These are phyloP conservation scores for Psilocybe mexicana DNA, from an alignment of 1,284 basidiomycete species.

Conservation along the genomic window DNA sequence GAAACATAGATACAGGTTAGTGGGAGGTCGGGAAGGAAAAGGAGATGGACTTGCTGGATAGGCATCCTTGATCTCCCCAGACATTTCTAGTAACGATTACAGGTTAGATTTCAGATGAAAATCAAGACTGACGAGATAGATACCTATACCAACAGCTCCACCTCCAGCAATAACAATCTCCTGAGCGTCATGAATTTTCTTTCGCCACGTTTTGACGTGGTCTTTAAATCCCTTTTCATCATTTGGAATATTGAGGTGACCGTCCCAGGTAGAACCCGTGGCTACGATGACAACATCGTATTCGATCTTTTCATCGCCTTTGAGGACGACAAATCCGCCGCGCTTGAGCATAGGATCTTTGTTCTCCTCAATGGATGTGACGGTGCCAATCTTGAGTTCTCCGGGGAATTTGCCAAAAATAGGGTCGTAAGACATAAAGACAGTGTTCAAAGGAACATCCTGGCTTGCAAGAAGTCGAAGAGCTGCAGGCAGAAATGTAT, in stretches of 20 bases:
- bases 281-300: slow-evolving; percentile 60
- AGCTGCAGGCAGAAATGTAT: slow-evolving; percentile 35
- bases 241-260: slow-evolving; percentile 48
- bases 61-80: slow-evolving; percentile 57
- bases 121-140: neutral
- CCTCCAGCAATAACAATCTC: slow-evolving; percentile 59
- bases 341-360: slow-evolving; percentile 32
- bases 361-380: slow-evolving; percentile 42
- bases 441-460: slow-evolving; percentile 35
- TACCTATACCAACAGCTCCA: slow-evolving; percentile 64
- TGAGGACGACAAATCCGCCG: slow-evolving; percentile 48
- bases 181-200: slow-evolving; percentile 45
- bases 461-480: slow-evolving; percentile 38
- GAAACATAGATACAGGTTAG: slow-evolving; percentile 4
- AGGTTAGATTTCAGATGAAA: neutral
- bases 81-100: slow-evolving; percentile 43
- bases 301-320: slow-evolving; percentile 45
- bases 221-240: slow-evolving; percentile 37
- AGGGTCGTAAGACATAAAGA: slow-evolving; percentile 46
- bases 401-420: slow-evolving; percentile 46
- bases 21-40: neutral
- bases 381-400: slow-evolving; percentile 46
- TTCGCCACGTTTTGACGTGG: slow-evolving; percentile 44
- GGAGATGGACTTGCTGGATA: slow-evolving; percentile 41
- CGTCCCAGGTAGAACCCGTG: slow-evolving; percentile 57